These are phyloP conservation scores for Collybiopsis confluens DNA, from an alignment of 768 basidiomycete genomes.

Conservation along the genomic window DNA sequence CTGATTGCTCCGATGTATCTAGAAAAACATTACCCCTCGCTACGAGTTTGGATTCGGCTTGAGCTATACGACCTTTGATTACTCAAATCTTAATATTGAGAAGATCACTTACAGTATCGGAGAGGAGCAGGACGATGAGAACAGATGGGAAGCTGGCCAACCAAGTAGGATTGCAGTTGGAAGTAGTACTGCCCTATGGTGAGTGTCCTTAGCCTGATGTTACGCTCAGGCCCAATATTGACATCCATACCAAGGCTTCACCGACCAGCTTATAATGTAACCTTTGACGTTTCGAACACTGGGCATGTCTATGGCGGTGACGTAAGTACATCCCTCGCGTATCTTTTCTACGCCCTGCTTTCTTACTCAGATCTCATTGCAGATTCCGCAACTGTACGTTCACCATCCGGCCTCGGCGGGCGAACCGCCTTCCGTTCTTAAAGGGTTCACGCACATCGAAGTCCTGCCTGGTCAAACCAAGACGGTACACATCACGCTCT, in stretches of 20 bases:
- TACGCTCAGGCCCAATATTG: background rate
- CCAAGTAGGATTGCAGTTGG: slow-evolving; percentile 53
- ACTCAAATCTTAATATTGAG: slow-evolving; percentile 50
- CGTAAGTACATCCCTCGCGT: slow-evolving; percentile 30
- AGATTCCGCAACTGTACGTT: slow-evolving; percentile 76
- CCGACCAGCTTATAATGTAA: slow-evolving; percentile 55
- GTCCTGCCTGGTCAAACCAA: slow-evolving; percentile 42
- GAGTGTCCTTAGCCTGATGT: slow-evolving; percentile 5
- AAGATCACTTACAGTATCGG: slow-evolving; percentile 35
- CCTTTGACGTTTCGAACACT: slow-evolving; percentile 63
- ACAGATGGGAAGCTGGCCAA: slow-evolving; percentile 56
- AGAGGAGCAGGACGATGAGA: slow-evolving; percentile 32
- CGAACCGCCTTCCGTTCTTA: slow-evolving; percentile 69
- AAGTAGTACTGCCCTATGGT: slow-evolving; percentile 61
- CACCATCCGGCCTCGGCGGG: slow-evolving; percentile 58
- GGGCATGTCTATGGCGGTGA: slow-evolving; percentile 62
- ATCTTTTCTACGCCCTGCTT: background rate
- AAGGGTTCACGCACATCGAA: slow-evolving; percentile 62
- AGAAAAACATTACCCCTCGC: slow-evolving; percentile 68
- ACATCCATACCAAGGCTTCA: slow-evolving; percentile 45
- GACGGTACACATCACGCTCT: slow-evolving; percentile 51
- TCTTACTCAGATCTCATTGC: background rate
- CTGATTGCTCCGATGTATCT: slow-evolving; percentile 11
- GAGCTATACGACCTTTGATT: slow-evolving; percentile 80
- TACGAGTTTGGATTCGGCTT: slow-evolving; percentile 91